These are phyloP conservation scores for Mycena galericulata DNA, from an alignment of 768 basidiomycete genomes.

Conservation along the genomic window DNA sequence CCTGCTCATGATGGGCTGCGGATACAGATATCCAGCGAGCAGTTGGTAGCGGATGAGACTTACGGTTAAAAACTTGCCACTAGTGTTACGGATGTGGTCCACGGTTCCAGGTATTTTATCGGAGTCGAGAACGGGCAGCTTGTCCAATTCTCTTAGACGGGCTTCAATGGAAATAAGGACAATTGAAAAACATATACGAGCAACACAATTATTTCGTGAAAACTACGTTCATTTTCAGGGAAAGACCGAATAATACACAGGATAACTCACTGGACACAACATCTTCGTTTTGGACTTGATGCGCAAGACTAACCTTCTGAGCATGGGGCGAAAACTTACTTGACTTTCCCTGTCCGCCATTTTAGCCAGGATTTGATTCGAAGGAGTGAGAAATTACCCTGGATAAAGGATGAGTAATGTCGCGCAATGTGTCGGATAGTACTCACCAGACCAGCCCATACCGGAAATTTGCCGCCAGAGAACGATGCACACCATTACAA, in stretches of 20 bases:
- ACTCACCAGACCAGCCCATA: slow-evolving; percentile 93
- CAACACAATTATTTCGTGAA: slow-evolving; percentile 50
- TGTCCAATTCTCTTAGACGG: slow-evolving; percentile 5
- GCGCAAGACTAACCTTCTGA: slow-evolving; percentile 90
- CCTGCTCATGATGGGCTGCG: slow-evolving; percentile 84
- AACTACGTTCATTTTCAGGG: slow-evolving; percentile 33
- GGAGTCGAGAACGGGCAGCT: too few relatives aligned
- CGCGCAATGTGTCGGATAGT: not conserved
- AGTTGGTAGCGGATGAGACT: slow-evolving; percentile 62
- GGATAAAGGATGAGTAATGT: not conserved
- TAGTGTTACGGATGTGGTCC: too few relatives aligned
- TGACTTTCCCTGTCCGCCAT: slow-evolving; percentile 78
- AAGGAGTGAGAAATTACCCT: slow-evolving; percentile 18
- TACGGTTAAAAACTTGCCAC: slow-evolving; percentile 51
- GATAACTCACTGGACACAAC: slow-evolving; percentile 84
- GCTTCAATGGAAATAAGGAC: not conserved
- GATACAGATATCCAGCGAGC: slow-evolving; percentile 57
- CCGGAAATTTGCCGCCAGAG: slow-evolving; percentile 90
- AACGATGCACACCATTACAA: slow-evolving; percentile 93
- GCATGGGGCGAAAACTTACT: slow-evolving; percentile 95
- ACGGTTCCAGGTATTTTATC: too few relatives aligned
- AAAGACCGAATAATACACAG: not conserved
- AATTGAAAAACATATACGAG: too few relatives aligned
- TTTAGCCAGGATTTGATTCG: not conserved
- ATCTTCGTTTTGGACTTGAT: slow-evolving; percentile 89